Evolutionary conservation across 805 yeast genomes (phyloP), one percentile per base, ranked within the genome.

Genomic region (Starmerella scarabaei): DNA sequence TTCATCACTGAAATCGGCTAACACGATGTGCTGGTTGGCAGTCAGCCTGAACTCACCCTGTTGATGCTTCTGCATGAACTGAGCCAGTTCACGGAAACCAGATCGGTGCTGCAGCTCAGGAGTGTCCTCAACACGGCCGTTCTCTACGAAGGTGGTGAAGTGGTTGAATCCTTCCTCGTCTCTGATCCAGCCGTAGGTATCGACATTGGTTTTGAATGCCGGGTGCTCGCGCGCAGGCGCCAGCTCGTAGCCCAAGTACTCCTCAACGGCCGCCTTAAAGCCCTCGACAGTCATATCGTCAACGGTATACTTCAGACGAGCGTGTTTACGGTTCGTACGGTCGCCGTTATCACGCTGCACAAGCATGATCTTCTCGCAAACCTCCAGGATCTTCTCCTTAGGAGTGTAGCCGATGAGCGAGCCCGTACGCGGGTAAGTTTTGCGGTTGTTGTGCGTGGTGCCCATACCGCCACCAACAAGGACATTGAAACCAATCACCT

Each of bases 391-490:
- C 59, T 84, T 72, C 37, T 77, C 86, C 45, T 67, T 67, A 3
- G 73, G 49, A 36, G 77, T 75, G 56, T 65, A 88, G 21, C 97
- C 97, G 50, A 88, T 71, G 62, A 75, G 64, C 16, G 94, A 78
- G 47, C 94, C 97, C 5, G 94, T 74, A 65, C 97, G 74, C 54
- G 97, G 97, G 59, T 88, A 88, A 0, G 97, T 88, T 70, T 88
- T 88, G 57, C 79, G 80, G 67, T 88, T 88, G 71, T 86, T 88
- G 61, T 88, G 97, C 12, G 97, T 88, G 31, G 93, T 74, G 54
- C 97, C 97, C 97, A 88, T 88, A 70, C 97, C 97, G 66, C 97
- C 97, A 62, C 97, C 97, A 49, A 79, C 94, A 45, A 80, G 71
- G 38, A 88, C 74, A 55, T 88, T 88, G 69, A 74, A 88, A 42